Conservation (phyloP, 352 stramenopile species). For the Pythium inflatum region DNA sequence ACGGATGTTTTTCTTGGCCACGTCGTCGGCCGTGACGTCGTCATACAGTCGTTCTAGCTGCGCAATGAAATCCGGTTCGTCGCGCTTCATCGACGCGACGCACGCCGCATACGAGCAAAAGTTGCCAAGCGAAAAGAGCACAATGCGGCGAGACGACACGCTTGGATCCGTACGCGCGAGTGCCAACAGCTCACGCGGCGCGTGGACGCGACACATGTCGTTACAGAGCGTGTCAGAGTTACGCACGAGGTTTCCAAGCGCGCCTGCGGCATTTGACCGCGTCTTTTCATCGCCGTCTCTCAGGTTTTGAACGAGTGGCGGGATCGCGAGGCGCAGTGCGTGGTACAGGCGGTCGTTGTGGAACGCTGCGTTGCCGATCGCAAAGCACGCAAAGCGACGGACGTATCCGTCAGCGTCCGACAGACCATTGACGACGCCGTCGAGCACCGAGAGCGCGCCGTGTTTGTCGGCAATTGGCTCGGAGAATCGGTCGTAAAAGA, state of each 20-base stretch:
- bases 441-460: slow-evolving; percentile 46
- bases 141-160: slow-evolving; percentile 73
- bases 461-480: slow-evolving; percentile 9
- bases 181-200: slow-evolving; percentile 73
- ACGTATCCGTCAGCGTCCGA: slow-evolving; percentile 80
- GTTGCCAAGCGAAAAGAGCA: slow-evolving; percentile 92
- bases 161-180: slow-evolving; percentile 68
- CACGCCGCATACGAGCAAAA: slow-evolving; percentile 83
- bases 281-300: slow-evolving; percentile 88
- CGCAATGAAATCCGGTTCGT: slow-evolving; percentile 44
- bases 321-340: slow-evolving; percentile 62
- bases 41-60: slow-evolving; percentile 64
- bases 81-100: slow-evolving; percentile 51
- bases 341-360: slow-evolving; percentile 83
- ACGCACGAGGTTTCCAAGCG: slow-evolving; percentile 92
- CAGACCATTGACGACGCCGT: slow-evolving; percentile 62
- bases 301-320: slow-evolving; percentile 72
- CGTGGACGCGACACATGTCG: slow-evolving; percentile 64
- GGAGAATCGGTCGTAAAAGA: slow-evolving; percentile 84
- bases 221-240: slow-evolving; percentile 82
- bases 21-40: slow-evolving; percentile 63
- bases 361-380: slow-evolving; percentile 94
- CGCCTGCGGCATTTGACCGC: slow-evolving; percentile 90
- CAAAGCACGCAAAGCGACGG: slow-evolving; percentile 93
- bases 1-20: slow-evolving; percentile 71